A percentile compares a stretch with the other conserved stretches of the same genome.
phyloP scores from a whole-genome alignment of 176 grass and related monocot genomes.

The Oryza nivara region DNA sequence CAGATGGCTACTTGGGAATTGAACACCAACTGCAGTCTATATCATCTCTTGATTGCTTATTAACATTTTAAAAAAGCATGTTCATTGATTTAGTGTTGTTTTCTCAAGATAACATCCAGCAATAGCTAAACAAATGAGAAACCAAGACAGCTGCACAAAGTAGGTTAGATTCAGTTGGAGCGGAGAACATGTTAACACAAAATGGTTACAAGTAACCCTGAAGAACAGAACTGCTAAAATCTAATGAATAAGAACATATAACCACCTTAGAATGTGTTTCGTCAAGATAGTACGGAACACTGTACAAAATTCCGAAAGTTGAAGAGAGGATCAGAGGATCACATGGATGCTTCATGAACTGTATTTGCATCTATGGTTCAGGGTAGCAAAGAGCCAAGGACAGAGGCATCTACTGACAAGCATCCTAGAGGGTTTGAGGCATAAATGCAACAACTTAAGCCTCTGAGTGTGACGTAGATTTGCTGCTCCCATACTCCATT shows the following conservation, averaged over 20 bases:
- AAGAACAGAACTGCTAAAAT: not conserved
- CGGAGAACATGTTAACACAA: not conserved
- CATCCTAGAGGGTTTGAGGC: not conserved
- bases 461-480: not conserved
- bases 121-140: not conserved
- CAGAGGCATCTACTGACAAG: not conserved
- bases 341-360: not conserved
- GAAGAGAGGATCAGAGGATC: not conserved
- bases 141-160: not conserved
- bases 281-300: not conserved
- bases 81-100: not conserved
- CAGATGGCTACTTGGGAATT: not conserved
- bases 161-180: not conserved
- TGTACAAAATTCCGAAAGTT: not conserved
- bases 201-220: not conserved
- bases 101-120: not conserved
- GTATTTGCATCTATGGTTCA: not conserved
- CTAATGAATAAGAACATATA: not conserved
- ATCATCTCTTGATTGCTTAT: not conserved
- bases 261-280: not conserved
- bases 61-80: not conserved
- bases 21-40: not conserved
- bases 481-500: not conserved
- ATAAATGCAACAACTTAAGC: not conserved
- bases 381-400: not conserved